Evolutionary conservation across 2,329 filamentous ascomycete genomes (phyloP).

Genomic region (Beauveria sp.): DNA sequence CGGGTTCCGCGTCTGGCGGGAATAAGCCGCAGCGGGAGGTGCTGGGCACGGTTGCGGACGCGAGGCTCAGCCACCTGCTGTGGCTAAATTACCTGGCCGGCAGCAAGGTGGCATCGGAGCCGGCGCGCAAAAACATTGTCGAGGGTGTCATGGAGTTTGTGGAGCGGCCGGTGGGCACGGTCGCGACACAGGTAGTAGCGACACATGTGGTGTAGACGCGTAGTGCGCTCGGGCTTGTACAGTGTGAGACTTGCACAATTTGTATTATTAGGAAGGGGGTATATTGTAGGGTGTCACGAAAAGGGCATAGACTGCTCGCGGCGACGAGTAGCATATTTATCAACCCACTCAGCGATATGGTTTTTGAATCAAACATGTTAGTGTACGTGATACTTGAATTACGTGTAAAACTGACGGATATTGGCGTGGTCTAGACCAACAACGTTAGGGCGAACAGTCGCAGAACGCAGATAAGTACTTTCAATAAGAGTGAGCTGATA

Average conservation of each 20-base stretch:
- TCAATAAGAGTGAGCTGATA: too few relatives aligned
- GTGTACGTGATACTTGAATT: neutral
- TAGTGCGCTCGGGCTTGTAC: neutral
- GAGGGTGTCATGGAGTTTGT: conserved; percentile 84
- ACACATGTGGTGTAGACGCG: conserved; percentile 55
- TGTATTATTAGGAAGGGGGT: neutral
- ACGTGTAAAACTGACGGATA: too few relatives aligned
- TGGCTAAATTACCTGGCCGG: conserved; percentile 91
- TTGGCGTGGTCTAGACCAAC: too few relatives aligned
- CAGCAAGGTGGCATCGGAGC: conserved; percentile 77
- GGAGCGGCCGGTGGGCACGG: conserved; percentile 77
- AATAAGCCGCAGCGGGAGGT: conserved; percentile 37
- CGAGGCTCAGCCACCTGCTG: conserved; percentile 69
- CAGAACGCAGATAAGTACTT: too few relatives aligned
- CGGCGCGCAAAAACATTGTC: conserved; percentile 71
- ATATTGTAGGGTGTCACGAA: neutral
- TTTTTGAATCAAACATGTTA: neutral
- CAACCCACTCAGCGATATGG: neutral
- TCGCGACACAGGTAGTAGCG: conserved; percentile 71
- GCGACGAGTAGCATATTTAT: neutral
- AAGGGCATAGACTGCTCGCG: neutral
- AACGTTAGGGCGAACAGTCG: too few relatives aligned
- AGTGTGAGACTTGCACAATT: neutral
- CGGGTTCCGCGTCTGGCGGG: conserved; percentile 46
- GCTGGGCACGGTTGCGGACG: conserved; percentile 68